phyloP scores from a whole-genome alignment of 2,329 filamentous ascomycete genomes.

The Parastagonospora nodorum region DNA sequence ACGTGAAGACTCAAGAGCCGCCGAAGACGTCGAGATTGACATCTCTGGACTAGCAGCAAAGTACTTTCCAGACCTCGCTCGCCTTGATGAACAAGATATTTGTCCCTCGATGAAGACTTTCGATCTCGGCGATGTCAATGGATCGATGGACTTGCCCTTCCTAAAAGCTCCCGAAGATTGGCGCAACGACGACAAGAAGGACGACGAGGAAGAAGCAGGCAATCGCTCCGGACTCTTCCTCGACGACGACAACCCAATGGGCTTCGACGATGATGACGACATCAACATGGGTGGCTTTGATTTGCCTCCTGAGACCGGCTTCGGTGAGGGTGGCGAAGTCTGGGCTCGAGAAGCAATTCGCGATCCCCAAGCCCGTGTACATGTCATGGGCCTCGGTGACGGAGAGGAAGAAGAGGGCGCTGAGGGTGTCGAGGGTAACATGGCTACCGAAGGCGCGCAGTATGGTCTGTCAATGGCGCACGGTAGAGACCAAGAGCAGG shows the following conservation, averaged over 20 bases:
- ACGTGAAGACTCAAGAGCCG: constrained; percentile 43
- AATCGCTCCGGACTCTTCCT: constrained; percentile 82
- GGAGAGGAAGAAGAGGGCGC: constrained; percentile 60
- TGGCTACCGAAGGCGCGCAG: constrained; percentile 60
- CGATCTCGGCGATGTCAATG: constrained; percentile 84
- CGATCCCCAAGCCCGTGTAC: constrained; percentile 83
- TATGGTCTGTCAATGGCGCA: constrained; percentile 82
- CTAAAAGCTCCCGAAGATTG: constrained; percentile 87
- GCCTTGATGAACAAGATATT: constrained; percentile 84
- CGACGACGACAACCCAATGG: constrained; percentile 82
- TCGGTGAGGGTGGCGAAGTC: constrained; percentile 93
- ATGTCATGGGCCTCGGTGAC: constrained; percentile 63
- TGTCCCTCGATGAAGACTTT: constrained; percentile 95
- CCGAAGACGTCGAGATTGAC: constrained; percentile 75
- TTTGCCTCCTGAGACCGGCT: constrained; percentile 71
- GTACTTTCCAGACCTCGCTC: constrained; percentile 83
- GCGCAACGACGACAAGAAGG: constrained; percentile 69
- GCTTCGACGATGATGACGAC: constrained; percentile 72
- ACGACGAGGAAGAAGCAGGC: constrained; percentile 57
- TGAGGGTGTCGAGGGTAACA: constrained; percentile 48
- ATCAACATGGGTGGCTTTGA: constrained; percentile 66
- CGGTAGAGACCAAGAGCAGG: constrained; percentile 72
- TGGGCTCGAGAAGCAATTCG: constrained; percentile 91
- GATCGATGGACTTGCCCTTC: constrained; percentile 87
- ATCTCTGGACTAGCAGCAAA: constrained; percentile 72